phyloP scores from a whole-genome alignment of 768 basidiomycete genomes.

The Hericium erinaceus region DNA sequence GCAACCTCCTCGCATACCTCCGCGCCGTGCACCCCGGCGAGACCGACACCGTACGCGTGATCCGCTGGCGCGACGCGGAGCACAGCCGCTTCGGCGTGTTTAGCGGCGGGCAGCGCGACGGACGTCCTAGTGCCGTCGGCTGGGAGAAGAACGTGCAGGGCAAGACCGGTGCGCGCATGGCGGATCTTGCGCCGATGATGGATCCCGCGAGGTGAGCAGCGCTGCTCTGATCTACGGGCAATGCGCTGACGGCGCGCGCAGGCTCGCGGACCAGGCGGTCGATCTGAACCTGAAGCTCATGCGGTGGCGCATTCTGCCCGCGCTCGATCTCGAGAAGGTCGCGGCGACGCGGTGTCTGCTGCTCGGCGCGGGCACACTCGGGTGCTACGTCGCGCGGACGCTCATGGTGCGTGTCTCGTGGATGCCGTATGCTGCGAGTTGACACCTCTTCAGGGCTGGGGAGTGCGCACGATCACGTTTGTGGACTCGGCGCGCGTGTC shows the following conservation, averaged over 20 bases:
- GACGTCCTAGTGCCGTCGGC: conserved; percentile 62
- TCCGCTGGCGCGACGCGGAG: conserved; percentile 72
- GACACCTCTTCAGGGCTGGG: conserved; percentile 67
- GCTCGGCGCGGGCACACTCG: conserved; percentile 91
- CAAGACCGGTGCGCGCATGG: conserved; percentile 78
- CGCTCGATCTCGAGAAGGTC: conserved; percentile 82
- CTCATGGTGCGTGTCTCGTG: conserved; percentile 62
- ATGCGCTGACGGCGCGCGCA: conserved; percentile 20
- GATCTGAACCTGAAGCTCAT: conserved; percentile 96
- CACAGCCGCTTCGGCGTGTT: conserved; percentile 52
- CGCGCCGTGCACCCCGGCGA: conserved; percentile 44
- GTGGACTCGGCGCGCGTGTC: conserved; percentile 88
- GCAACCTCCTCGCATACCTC: conserved; percentile 85
- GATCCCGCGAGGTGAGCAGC: conserved; percentile 64
- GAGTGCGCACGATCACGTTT: conserved; percentile 86
- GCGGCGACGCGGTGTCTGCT: conserved; percentile 72
- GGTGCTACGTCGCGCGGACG: conserved; percentile 89
- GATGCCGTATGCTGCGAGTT: not conserved
- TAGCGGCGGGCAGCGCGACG: conserved; percentile 23
- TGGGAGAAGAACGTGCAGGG: conserved; percentile 94
- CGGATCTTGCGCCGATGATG: conserved; percentile 94
- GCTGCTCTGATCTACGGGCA: not conserved
- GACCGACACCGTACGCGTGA: conserved; percentile 44
- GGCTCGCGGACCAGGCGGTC: conserved; percentile 94
- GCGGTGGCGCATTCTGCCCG: conserved; percentile 93